A percentile compares a stretch with the other conserved stretches of the same genome.
These are phyloP conservation scores for Medicago truncatula DNA, from an alignment of 306 rosid species.

Conservation along the genomic window DNA sequence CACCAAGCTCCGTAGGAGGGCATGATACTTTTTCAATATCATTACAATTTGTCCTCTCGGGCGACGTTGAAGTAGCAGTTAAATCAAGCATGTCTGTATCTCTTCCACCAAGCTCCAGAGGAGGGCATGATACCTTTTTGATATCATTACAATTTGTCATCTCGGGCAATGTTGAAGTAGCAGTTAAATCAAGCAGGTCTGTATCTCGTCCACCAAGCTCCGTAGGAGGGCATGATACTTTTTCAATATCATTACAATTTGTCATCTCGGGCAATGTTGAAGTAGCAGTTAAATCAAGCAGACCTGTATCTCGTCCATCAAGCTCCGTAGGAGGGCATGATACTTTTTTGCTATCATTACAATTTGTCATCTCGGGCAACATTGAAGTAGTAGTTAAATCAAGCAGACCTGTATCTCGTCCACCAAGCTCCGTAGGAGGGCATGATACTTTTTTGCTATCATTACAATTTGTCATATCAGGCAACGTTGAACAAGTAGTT, in stretches of 20 bases:
- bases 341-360: constrained; percentile 50
- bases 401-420: constrained; percentile 71
- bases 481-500: constrained; percentile 49
- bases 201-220: constrained; percentile 75
- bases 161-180: constrained; percentile 53
- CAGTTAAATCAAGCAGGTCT: constrained; percentile 56
- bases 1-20: constrained; percentile 67
- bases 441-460: constrained; percentile 55
- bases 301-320: constrained; percentile 70
- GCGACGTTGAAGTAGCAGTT: constrained; percentile 50
- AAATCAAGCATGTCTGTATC: constrained; percentile 65
- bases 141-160: constrained; percentile 54
- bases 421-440: constrained; percentile 64
- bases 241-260: constrained; percentile 52
- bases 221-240: constrained; percentile 61
- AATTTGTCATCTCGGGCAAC: constrained; percentile 49
- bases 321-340: constrained; percentile 67
- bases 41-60: constrained; percentile 53
- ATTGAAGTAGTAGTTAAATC: constrained; percentile 55
- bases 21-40: constrained; percentile 55
- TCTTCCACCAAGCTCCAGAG: constrained; percentile 69
- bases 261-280: constrained; percentile 54
- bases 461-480: constrained; percentile 53
- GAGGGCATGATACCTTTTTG: constrained; percentile 61
- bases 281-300: constrained; percentile 59